A percentile compares a stretch with the other conserved stretches of the same genome.
phyloP scores from a whole-genome alignment of 2,329 filamentous ascomycete species.

The Neophaeococcomyces aloes region DNA sequence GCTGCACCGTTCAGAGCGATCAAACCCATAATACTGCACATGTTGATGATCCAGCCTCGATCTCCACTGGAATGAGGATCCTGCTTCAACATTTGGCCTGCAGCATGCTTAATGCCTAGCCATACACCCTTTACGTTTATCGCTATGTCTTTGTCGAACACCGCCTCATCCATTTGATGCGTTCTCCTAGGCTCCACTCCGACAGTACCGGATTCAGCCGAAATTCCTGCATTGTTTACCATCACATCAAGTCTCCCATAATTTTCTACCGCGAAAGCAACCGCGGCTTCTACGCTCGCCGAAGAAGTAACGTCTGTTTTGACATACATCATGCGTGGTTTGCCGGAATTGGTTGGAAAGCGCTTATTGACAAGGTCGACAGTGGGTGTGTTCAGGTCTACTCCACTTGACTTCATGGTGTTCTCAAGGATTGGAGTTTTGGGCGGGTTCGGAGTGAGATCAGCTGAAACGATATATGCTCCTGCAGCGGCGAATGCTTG shows the following conservation, averaged over 20 bases:
- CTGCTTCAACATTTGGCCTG: constrained; percentile 16
- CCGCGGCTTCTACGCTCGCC: constrained; percentile 48
- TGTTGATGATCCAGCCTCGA: constrained; percentile 29
- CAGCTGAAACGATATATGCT: constrained; percentile 33
- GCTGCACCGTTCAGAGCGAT: constrained; percentile 15
- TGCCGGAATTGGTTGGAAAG: constrained; percentile 8
- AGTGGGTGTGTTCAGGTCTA: constrained; percentile 13
- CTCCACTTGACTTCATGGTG: constrained; percentile 15
- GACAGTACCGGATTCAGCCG: not conserved
- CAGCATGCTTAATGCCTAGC: constrained; percentile 30
- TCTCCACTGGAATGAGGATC: constrained; percentile 23
- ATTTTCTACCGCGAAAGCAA: constrained; percentile 70
- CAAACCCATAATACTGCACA: constrained; percentile 26
- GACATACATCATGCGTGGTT: constrained; percentile 8
- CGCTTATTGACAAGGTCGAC: constrained; percentile 17
- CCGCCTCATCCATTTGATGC: constrained; percentile 8
- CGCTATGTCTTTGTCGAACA: constrained; percentile 12
- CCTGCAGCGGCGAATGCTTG: constrained; percentile 32
- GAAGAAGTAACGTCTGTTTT: constrained; percentile 16
- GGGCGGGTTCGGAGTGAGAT: constrained; percentile 23
- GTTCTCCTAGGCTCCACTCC: not conserved
- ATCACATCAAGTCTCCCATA: constrained; percentile 47
- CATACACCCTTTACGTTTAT: constrained; percentile 34
- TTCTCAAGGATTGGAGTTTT: constrained; percentile 19
- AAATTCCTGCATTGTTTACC: constrained; percentile 20